Conservation (phyloP, 768 basidiomycete genomes). For the Mycena crocata region DNA sequence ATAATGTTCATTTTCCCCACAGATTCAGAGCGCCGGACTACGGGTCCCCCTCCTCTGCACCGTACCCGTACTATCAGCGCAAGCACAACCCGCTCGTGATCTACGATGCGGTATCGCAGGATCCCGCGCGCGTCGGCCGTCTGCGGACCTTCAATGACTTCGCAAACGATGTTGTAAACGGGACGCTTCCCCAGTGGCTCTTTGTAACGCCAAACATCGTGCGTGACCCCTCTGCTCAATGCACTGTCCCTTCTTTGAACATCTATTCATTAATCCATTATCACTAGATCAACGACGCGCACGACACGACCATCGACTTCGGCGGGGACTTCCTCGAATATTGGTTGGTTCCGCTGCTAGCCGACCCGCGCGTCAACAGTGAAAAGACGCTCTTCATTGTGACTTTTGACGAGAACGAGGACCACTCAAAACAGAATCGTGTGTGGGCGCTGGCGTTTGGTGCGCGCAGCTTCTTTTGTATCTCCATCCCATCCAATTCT, state of each 20-base stretch:
- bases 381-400: constrained; percentile 63
- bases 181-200: constrained; percentile 66
- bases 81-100: constrained; percentile 68
- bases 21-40: constrained; percentile 49
- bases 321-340: constrained; percentile 26
- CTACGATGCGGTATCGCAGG: constrained; percentile 61
- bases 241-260: too few species aligned
- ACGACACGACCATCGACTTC: constrained; percentile 68
- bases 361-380: neutral
- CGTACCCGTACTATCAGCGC: constrained; percentile 64
- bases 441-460: constrained; percentile 55
- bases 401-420: constrained; percentile 71
- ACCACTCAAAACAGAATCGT: constrained; percentile 55
- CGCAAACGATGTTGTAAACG: constrained; percentile 56
- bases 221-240: too few species aligned
- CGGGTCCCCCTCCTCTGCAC: constrained; percentile 42
- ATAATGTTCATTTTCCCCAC: neutral
- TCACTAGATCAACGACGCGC: constrained; percentile 58
- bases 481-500: too few species aligned
- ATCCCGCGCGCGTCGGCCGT: constrained; percentile 53
- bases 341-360: neutral
- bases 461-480: too few species aligned
- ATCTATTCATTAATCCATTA: neutral
- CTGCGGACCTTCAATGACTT: constrained; percentile 75
- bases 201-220: constrained; percentile 72